Base-by-base conservation (phyloP, 345 rosid species). In the Eucalyptus tenuipes region DNA sequence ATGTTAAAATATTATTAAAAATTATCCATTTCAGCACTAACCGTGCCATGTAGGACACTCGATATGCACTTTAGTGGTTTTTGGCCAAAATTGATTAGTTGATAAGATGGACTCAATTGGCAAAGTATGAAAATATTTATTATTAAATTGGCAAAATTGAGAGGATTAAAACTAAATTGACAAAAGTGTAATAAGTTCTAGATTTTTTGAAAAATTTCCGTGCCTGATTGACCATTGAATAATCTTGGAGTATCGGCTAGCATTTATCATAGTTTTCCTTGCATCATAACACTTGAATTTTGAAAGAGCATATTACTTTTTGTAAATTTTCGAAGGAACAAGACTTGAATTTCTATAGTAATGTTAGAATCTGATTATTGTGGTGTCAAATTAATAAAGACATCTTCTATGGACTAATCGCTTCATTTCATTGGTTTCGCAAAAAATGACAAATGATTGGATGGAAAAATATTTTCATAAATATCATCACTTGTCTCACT, bases 41-140 rank as follows among this genome's bases (percentile, higher is more conserved):
- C 5, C 3, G 3, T 24, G 13, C 0, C 61, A 24, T 1, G 5
- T 55, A 24, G 6, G 12, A 55, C 0, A 3, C 5, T 0, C 0
- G 0, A 0, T 11, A 55, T 55, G 13, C 29, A 55, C 10, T 6
- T 24, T 0, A 10, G 5, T 55, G 13, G 29, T 55, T 55, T 55
- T 55, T 2, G 6, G 1, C 13, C 5, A 55, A 55, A 55, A 55
- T 55, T 55, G 13, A 22, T 4, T 0, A 24, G 6, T 55, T 55
- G 13, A 24, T 55, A 0, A 0, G 5, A 55, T 22, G 3, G 6
- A 55, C 29, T 55, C 27, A 55, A 55, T 55, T 22, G 61, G 27
- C 27, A 22, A 55, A 55, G 10, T 7, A 52, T 52, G 20, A 7
- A 52, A 52, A 52, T 52, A 52, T 52, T 18, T 18, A 18, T 52